phyloP scores from a whole-genome alignment of 257 asterid species.

The Nicotiana benthamiana region DNA sequence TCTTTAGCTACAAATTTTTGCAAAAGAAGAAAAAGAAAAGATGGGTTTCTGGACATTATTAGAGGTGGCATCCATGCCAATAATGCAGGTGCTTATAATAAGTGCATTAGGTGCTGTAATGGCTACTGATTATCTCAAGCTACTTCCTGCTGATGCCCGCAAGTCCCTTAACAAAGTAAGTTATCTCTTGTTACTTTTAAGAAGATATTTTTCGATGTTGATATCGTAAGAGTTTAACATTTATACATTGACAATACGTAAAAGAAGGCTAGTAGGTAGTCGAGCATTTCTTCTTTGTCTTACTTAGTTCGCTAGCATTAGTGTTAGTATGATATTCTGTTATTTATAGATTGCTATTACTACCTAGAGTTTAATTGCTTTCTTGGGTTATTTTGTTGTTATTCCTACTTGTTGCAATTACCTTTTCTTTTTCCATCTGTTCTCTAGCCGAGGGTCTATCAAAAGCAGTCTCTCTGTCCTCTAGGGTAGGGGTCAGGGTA shows the following conservation, averaged over 20 bases:
- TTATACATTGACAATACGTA: neutral
- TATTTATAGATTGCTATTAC: no score
- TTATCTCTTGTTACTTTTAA: neutral
- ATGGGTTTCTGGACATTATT: conserved; percentile 70
- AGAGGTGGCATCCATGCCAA: conserved; percentile 88
- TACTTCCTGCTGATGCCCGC: conserved; percentile 59
- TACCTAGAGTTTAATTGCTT: no score
- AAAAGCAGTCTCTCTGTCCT: no score
- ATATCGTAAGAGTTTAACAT: neutral
- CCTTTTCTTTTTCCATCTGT: no score
- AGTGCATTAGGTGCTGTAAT: conserved; percentile 68
- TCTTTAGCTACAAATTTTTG: neutral
- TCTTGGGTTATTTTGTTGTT: no score
- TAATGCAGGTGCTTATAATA: conserved; percentile 57
- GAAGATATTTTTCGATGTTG: neutral
- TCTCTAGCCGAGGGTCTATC: no score
- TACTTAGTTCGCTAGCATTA: no score
- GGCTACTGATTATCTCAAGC: conserved; percentile 67
- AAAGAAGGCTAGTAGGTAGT: no score
- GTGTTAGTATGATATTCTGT: no score
- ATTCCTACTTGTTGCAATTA: no score
- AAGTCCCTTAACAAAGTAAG: conserved; percentile 57
- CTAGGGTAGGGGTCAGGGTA: no score
- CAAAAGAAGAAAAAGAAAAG: conserved; percentile 7
- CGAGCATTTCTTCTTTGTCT: no score